phyloP scores from a whole-genome alignment of 495 filamentous ascomycete species.

The Tuber melanosporum region DNA sequence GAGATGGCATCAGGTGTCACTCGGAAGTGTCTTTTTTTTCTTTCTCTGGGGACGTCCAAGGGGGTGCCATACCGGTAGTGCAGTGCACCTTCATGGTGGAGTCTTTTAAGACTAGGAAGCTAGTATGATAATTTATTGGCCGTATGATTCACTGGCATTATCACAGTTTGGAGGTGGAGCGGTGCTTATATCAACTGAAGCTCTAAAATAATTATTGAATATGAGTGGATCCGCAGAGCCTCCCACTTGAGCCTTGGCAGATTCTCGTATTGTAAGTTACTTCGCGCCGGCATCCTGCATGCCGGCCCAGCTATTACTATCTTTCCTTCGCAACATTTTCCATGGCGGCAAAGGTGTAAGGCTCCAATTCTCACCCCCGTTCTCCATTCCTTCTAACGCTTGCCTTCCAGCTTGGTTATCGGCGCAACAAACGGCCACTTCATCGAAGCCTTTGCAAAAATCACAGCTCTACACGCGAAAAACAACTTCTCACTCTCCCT shows the following conservation, averaged over 20 bases:
- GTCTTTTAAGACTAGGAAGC: not conserved
- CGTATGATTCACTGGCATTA: not conserved
- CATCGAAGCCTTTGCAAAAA: conserved; percentile 64
- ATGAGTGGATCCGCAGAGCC: not conserved
- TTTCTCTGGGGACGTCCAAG: too few species aligned
- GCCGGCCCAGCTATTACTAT: not conserved
- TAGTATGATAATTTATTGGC: not conserved
- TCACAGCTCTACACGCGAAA: conserved; percentile 70
- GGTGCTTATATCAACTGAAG: not conserved
- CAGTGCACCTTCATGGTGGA: not conserved
- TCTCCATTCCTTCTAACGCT: conserved; percentile 40
- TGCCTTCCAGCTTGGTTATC: conserved; percentile 61
- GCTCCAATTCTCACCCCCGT: conserved; percentile 13
- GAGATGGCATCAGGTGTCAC: not conserved
- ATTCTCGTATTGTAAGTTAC: not conserved
- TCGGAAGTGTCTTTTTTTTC: not conserved
- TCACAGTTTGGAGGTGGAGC: not conserved
- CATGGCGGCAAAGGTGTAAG: conserved; percentile 70
- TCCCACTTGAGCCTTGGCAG: not conserved
- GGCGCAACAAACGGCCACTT: conserved; percentile 73
- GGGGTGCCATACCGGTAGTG: too few species aligned
- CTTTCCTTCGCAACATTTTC: not conserved
- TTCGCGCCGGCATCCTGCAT: too few species aligned
- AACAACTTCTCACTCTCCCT: conserved; percentile 80
- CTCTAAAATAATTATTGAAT: not conserved